Evolutionary conservation across 257 asterid genomes (phyloP), one percentile per base, ranked within the genome.

Genomic region (Jacaranda copaia): DNA sequence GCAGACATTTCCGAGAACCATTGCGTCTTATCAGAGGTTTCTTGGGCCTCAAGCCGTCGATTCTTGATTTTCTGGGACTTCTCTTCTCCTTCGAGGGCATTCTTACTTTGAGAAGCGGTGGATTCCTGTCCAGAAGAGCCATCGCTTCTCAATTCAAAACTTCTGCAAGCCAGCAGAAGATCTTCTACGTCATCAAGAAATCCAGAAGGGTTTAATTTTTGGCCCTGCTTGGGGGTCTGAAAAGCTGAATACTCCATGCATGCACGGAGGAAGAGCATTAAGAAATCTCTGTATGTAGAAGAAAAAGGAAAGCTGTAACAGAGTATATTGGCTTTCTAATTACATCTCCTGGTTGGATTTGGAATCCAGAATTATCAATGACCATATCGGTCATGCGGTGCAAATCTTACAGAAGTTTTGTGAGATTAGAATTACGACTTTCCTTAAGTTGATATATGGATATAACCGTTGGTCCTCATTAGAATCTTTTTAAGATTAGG

Each of bases 221-320:
- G 61, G 8, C 60, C 52, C 1, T 73, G 64, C 2, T 32, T 56
- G 61, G 62, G 53, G 3, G 48, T 12, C 32, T 72, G 5, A 53
- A 79, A 66, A 66, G 25, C n/a, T 64, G 57, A 46, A 48, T 0
- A 15, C 53, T 36, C 75, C 82, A 74, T 58, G 80, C 18, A 39
- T 53, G 70, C 18, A 35, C 35, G 56, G 35, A 32, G 35, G 46
- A 64, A 52, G 58, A 52, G 25, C 14, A n/a, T 4, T 14, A 40
- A 45, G 46, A 49, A 16, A 46, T 32, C 40, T 43, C 16, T 62
- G 63, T 46, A 46, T 20, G 35, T 15, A n/a, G 10, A 8, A 5
- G 20, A 32, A 9, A n/a, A 14, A 2, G 46, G 4, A 6, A 6
- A 48, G 46, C 6, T 6, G 46, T 6, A 42, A 42, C 6, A 42